A percentile compares a stretch with the other conserved stretches of the same genome.
Evolutionary conservation across 208 protist species (phyloP).

Genomic region (Herpetomonas tarakana): DNA sequence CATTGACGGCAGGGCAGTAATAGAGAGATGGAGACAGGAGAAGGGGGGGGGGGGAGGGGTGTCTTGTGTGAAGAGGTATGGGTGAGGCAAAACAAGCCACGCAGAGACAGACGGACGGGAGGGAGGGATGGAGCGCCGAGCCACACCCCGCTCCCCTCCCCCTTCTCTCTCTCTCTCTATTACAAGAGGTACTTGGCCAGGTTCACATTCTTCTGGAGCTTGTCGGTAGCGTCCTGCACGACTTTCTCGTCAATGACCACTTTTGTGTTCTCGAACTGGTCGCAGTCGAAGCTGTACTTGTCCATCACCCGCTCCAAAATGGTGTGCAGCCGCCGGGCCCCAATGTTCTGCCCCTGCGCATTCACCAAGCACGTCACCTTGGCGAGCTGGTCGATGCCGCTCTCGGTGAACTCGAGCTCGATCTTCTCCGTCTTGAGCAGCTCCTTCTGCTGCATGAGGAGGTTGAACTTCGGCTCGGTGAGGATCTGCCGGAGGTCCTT

Average conservation of each 20-base stretch:
- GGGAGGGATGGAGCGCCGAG: background rate
- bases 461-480: slow-evolving; percentile 95
- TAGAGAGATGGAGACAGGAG: slow-evolving; percentile 8
- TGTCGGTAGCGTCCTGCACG: slow-evolving; percentile 68
- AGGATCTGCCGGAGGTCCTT: slow-evolving; percentile 95
- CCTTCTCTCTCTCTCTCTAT: slow-evolving; percentile 3
- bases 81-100: background rate
- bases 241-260: slow-evolving; percentile 62
- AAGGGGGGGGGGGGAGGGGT: slow-evolving; percentile 1
- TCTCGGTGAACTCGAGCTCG: slow-evolving; percentile 92
- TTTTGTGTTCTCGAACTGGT: slow-evolving; percentile 76
- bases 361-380: slow-evolving; percentile 92
- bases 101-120: slow-evolving; percentile 1
- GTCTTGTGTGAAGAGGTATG: background rate
- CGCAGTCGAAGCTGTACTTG: slow-evolving; percentile 91
- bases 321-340: slow-evolving; percentile 95
- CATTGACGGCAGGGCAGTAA: too few relatives aligned
- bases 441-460: slow-evolving; percentile 90
- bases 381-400: slow-evolving; percentile 91
- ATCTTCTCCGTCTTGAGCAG: slow-evolving; percentile 95
- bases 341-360: slow-evolving; percentile 96
- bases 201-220: slow-evolving; percentile 86
- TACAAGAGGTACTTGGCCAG: slow-evolving; percentile 90
- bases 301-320: slow-evolving; percentile 96
- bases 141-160: slow-evolving; percentile 1